Evolutionary conservation across 2,329 filamentous ascomycete species (phyloP).

Genomic region (Colletotrichum zoysiae): DNA sequence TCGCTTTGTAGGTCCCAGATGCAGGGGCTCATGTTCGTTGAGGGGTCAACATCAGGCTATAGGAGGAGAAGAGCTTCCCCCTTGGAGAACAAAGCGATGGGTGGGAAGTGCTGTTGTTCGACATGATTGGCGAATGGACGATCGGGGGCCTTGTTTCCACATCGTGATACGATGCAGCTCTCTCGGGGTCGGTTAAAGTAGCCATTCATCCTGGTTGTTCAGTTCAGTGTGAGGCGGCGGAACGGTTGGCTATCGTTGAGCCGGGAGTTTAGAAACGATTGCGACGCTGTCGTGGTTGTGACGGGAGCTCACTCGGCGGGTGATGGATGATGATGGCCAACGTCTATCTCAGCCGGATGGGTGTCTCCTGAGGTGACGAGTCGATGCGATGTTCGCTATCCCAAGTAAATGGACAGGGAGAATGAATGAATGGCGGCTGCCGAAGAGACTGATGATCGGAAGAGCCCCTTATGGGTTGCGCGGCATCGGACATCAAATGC

Average conservation of each 20-base stretch:
- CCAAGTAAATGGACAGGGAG: not conserved
- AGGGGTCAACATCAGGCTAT: constrained; percentile 37
- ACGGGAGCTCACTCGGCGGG: not conserved
- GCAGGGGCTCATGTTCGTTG: constrained; percentile 20
- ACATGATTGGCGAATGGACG: constrained; percentile 17
- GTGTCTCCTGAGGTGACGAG: not conserved
- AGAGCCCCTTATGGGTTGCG: constrained; percentile 22
- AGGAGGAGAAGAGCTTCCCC: constrained; percentile 7
- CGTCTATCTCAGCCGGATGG: constrained; percentile 18
- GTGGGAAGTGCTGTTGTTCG: not conserved
- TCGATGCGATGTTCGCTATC: not conserved
- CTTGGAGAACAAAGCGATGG: constrained; percentile 4
- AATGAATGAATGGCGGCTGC: not conserved
- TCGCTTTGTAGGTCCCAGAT: constrained; percentile 21
- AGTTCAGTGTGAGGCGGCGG: constrained; percentile 16
- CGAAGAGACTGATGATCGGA: constrained; percentile 2
- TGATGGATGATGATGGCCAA: constrained; percentile 2
- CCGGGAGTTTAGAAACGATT: constrained; percentile 4
- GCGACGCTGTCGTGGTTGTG: not conserved
- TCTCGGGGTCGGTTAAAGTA: not conserved
- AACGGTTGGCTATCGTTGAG: constrained; percentile 4
- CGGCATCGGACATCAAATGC: constrained; percentile 10
- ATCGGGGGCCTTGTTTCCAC: not conserved
- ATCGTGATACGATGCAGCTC: not conserved
- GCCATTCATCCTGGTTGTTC: not conserved